These are phyloP conservation scores for Stephanodiscus triporus DNA, from an alignment of 108 stramenopile species.

Conservation along the genomic window DNA sequence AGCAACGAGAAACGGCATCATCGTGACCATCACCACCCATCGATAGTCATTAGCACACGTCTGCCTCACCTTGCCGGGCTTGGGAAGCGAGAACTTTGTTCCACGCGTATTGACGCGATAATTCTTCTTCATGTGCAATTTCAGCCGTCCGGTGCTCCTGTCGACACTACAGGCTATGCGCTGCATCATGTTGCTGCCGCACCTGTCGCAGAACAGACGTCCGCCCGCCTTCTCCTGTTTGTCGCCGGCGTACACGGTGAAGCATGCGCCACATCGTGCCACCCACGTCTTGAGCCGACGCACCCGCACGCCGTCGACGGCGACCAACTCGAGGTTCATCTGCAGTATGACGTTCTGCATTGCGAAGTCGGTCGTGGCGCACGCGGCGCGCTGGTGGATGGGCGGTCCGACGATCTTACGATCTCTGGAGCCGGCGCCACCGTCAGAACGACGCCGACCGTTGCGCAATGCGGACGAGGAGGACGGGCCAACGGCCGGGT, in stretches of 20 bases:
- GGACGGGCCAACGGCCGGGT: constrained; percentile 14
- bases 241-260: constrained; percentile 76
- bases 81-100: constrained; percentile 93
- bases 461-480: too few relatives aligned
- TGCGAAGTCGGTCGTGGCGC: constrained; percentile 98
- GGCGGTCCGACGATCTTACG: constrained; percentile 51
- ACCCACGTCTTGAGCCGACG: constrained; percentile 91
- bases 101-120: constrained; percentile 85
- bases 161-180: constrained; percentile 90
- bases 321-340: constrained; percentile 92
- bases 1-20: not conserved
- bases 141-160: constrained; percentile 85
- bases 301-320: constrained; percentile 89
- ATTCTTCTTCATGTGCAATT: constrained; percentile 87
- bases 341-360: constrained; percentile 99
- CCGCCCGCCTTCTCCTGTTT: constrained; percentile 34
- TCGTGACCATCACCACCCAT: constrained; percentile 21
- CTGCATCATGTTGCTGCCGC: constrained; percentile 89
- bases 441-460: not conserved
- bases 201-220: constrained; percentile 92
- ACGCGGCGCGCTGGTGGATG: constrained; percentile 73
- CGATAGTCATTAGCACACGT: not conserved
- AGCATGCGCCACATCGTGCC: constrained; percentile 95
- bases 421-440: not conserved
- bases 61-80: constrained; percentile 72